Evolutionary conservation across 108 stramenopile species (phyloP).

Genomic region (Skeletonema menzelii): DNA sequence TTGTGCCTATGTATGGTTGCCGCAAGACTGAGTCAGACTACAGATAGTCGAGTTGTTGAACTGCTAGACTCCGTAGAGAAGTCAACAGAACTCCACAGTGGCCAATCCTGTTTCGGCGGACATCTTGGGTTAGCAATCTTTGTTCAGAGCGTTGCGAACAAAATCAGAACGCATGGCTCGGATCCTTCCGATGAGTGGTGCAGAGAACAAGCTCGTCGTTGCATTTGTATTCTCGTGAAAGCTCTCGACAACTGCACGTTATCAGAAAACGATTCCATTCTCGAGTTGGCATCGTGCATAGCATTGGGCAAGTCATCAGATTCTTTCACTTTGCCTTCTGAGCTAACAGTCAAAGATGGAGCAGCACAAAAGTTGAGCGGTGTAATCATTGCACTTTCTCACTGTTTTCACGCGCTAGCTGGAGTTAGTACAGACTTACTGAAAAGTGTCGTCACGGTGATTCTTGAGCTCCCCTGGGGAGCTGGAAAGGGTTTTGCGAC

Average conservation of each 20-base stretch:
- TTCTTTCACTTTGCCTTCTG: conserved; percentile 20
- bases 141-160: conserved; percentile 22
- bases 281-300: conserved; percentile 37
- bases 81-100: conserved; percentile 41
- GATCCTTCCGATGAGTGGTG: background rate
- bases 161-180: background rate
- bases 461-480: conserved; percentile 66
- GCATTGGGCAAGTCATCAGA: conserved; percentile 31
- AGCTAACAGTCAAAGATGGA: conserved; percentile 13
- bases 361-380: conserved; percentile 31
- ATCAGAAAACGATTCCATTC: conserved; percentile 2
- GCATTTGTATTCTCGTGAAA: background rate
- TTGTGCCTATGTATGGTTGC: conserved; percentile 36
- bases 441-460: conserved; percentile 34
- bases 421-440: conserved; percentile 46
- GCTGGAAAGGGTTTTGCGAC: conserved; percentile 65
- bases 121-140: conserved; percentile 64
- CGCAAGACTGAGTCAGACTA: conserved; percentile 22
- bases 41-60: conserved; percentile 43
- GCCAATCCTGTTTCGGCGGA: conserved; percentile 52
- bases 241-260: background rate
- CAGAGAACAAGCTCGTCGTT: background rate
- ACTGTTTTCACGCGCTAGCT: conserved; percentile 47
- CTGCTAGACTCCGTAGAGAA: conserved; percentile 48
- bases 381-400: conserved; percentile 50